These are phyloP conservation scores for Psilocybe sp. DNA, from an alignment of 768 basidiomycete genomes.

Conservation along the genomic window DNA sequence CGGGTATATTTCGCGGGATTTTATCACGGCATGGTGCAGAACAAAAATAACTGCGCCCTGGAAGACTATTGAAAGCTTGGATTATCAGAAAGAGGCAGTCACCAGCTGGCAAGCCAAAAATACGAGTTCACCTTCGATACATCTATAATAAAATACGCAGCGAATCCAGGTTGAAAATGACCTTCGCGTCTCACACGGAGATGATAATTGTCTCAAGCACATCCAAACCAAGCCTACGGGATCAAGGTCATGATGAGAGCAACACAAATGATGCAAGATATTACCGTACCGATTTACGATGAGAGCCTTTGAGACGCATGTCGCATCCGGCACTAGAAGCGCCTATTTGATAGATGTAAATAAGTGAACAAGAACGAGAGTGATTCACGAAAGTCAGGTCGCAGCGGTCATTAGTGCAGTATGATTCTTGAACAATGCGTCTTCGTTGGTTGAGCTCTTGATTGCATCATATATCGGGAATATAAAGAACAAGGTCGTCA, in stretches of 20 bases:
- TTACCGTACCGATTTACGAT: conserved; percentile 8
- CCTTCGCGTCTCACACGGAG: conserved; percentile 8
- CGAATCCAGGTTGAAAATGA: background rate
- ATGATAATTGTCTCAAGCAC: conserved; percentile 2
- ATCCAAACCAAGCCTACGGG: conserved; percentile 11
- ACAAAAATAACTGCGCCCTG: too few species aligned
- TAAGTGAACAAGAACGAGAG: conserved; percentile 10
- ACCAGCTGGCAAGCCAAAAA: conserved; percentile 2
- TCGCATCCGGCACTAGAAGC: conserved; percentile 18
- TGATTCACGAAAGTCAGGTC: background rate
- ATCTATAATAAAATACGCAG: background rate
- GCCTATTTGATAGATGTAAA: conserved; percentile 9
- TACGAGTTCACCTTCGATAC: conserved; percentile 2
- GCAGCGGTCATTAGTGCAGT: too few species aligned
- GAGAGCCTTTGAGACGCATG: conserved; percentile 1
- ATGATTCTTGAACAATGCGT: background rate
- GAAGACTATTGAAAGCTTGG: too few species aligned
- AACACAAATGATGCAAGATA: too few species aligned
- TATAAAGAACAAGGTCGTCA: background rate
- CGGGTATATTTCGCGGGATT: conserved; percentile 7
- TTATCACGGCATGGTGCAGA: conserved; percentile 1
- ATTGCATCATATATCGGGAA: background rate
- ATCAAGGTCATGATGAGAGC: background rate
- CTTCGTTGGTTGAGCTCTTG: background rate
- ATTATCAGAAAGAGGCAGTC: too few species aligned